A percentile compares a stretch with the other conserved stretches of the same genome.
Evolutionary conservation across 805 yeast genomes (phyloP).

Genomic region (Sporopachydermia lactativora): DNA sequence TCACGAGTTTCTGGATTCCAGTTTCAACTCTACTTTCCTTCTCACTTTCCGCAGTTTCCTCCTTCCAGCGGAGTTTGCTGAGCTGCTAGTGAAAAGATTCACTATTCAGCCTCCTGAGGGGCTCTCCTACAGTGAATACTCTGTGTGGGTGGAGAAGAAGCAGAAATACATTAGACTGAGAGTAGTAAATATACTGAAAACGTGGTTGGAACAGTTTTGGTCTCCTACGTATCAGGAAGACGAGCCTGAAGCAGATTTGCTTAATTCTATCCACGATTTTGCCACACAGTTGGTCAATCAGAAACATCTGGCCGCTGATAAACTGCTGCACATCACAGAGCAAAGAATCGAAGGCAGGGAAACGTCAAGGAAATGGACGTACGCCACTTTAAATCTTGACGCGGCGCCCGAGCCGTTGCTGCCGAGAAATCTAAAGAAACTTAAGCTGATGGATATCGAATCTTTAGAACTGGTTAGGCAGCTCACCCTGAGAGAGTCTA

Average conservation of each 20-base stretch:
- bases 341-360: slow-evolving; percentile 22
- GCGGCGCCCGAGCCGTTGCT: slow-evolving; percentile 15
- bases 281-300: slow-evolving; percentile 20
- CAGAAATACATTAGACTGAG: slow-evolving; percentile 49
- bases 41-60: slow-evolving; percentile 67
- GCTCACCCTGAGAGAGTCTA: slow-evolving; percentile 4
- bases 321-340: slow-evolving; percentile 15
- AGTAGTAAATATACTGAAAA: slow-evolving; percentile 49
- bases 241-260: slow-evolving; percentile 15
- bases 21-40: slow-evolving; percentile 55
- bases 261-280: slow-evolving; percentile 15
- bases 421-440: slow-evolving; percentile 20
- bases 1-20: slow-evolving; percentile 45
- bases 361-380: slow-evolving; percentile 9
- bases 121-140: slow-evolving; percentile 65
- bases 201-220: slow-evolving; percentile 62
- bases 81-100: slow-evolving; percentile 47
- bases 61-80: slow-evolving; percentile 47
- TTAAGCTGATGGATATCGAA: slow-evolving; percentile 53
- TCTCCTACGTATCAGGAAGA: slow-evolving; percentile 40
- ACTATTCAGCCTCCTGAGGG: slow-evolving; percentile 77
- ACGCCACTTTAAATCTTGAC: slow-evolving; percentile 2
- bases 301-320: background rate
- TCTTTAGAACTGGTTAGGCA: slow-evolving; percentile 58
- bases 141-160: slow-evolving; percentile 59